Conservation (phyloP, 257 asterid species). For the Lycium ferocissimum region DNA sequence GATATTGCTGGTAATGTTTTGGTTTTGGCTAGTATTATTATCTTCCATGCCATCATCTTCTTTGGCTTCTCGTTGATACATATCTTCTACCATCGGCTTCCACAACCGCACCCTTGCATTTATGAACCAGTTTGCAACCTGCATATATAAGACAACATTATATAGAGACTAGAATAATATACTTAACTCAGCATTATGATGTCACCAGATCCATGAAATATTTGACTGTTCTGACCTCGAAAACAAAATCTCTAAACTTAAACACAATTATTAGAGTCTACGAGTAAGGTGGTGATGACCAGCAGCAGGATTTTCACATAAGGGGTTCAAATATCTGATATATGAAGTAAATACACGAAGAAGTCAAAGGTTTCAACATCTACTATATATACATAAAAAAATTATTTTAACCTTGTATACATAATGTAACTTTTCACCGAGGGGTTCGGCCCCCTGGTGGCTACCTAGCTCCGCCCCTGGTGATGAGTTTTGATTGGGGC, state of each 20-base stretch:
- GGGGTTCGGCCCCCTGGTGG: too few species aligned
- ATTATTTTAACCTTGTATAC: too few species aligned
- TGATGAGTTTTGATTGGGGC: too few species aligned
- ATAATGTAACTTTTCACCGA: too few species aligned
- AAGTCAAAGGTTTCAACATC: too few species aligned
- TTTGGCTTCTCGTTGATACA: slow-evolving; percentile 91
- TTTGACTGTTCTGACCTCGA: neutral
- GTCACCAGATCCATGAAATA: neutral
- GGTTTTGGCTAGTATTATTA: slow-evolving; percentile 41
- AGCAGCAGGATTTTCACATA: too few species aligned
- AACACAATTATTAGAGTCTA: neutral
- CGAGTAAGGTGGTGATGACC: neutral
- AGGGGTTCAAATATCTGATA: too few species aligned
- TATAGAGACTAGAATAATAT: too few species aligned
- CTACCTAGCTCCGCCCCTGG: too few species aligned
- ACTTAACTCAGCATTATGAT: neutral
- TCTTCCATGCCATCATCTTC: slow-evolving; percentile 49
- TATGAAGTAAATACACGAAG: too few species aligned
- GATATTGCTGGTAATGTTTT: slow-evolving; percentile 44
- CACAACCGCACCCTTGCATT: slow-evolving; percentile 99
- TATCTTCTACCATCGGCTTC: slow-evolving; percentile 99
- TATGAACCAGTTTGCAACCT: slow-evolving; percentile 99
- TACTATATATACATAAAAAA: too few species aligned
- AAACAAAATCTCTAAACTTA: neutral
- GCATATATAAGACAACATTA: slow-evolving; percentile 30